Evolutionary conservation across 306 rosid species (phyloP).

Genomic region (Lathyrus tuberosus): DNA sequence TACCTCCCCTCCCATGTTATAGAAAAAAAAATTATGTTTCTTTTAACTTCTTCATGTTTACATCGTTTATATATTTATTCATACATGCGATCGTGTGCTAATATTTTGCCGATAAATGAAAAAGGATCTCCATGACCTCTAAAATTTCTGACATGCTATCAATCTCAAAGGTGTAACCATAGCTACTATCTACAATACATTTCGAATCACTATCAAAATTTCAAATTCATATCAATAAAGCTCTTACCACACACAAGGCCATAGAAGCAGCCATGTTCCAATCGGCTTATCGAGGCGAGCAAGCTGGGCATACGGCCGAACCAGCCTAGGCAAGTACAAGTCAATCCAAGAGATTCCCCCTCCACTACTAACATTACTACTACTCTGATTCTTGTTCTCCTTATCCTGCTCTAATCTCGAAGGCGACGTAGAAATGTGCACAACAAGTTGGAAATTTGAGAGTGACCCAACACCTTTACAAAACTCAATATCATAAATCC

Average conservation of each 20-base stretch:
- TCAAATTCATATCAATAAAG: conserved; percentile 18
- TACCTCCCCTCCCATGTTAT: neutral
- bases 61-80: neutral
- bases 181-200: neutral
- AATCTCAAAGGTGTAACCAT: conserved; percentile 14
- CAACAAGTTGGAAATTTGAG: conserved; percentile 44
- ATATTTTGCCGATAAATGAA: neutral
- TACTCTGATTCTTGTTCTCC: conserved; percentile 40
- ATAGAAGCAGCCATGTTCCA: conserved; percentile 93
- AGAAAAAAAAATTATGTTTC: conserved; percentile 2
- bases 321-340: conserved; percentile 59
- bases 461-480: conserved; percentile 31
- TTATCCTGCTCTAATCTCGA: conserved; percentile 42
- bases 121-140: neutral
- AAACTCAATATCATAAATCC: conserved; percentile 22
- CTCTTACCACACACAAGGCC: conserved; percentile 92
- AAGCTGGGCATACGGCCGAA: conserved; percentile 78
- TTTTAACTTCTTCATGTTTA: neutral
- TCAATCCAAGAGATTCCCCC: conserved; percentile 65
- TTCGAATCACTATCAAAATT: conserved; percentile 8
- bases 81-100: neutral
- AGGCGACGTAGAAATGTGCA: conserved; percentile 54
- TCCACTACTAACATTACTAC: conserved; percentile 33
- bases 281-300: conserved; percentile 96
- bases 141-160: neutral